Conservation (phyloP, 1,284 basidiomycete genomes). For the Fistulina hepatica region DNA sequence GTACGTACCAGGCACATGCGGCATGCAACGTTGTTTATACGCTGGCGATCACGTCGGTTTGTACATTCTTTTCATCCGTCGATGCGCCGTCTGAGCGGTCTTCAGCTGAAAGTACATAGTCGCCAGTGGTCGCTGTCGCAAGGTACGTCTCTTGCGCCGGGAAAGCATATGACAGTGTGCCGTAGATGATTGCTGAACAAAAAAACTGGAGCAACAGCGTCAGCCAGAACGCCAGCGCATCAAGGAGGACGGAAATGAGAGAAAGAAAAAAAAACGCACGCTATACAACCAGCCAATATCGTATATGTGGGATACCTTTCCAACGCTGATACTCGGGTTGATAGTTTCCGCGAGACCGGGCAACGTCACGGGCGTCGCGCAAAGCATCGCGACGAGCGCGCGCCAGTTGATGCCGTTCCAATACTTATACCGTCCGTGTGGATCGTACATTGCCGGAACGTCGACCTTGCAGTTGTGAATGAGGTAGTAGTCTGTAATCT, state of each 20-base stretch:
- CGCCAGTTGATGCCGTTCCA: conserved; percentile 63
- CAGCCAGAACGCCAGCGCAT: too few species aligned
- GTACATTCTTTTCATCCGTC: too few species aligned
- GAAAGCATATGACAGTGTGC: conserved; percentile 39
- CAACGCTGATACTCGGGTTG: conserved; percentile 44
- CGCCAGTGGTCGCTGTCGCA: too few species aligned
- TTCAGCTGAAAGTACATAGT: too few species aligned
- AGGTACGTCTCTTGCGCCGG: conserved; percentile 51
- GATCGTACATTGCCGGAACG: conserved; percentile 62
- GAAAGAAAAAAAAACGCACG: conserved; percentile 1
- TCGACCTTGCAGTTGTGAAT: conserved; percentile 53
- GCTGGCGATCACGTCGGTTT: too few species aligned
- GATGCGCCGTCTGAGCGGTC: too few species aligned
- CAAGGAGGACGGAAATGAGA: neutral
- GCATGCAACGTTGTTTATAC: too few species aligned
- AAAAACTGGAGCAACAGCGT: conserved; percentile 25
- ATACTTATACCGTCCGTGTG: conserved; percentile 54
- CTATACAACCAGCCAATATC: conserved; percentile 34
- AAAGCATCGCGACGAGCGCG: conserved; percentile 49
- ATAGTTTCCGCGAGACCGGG: conserved; percentile 62
- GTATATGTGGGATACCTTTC: conserved; percentile 42
- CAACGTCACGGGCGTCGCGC: conserved; percentile 52
- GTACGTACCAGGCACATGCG: too few species aligned
- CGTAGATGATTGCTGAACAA: conserved; percentile 32
- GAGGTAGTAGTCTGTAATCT: conserved; percentile 62